Percentiles rank a stretch among this genome's conserved stretches.
phyloP scores from a whole-genome alignment of 352 stramenopile species.

The Globisporangium cylindrosporum region DNA sequence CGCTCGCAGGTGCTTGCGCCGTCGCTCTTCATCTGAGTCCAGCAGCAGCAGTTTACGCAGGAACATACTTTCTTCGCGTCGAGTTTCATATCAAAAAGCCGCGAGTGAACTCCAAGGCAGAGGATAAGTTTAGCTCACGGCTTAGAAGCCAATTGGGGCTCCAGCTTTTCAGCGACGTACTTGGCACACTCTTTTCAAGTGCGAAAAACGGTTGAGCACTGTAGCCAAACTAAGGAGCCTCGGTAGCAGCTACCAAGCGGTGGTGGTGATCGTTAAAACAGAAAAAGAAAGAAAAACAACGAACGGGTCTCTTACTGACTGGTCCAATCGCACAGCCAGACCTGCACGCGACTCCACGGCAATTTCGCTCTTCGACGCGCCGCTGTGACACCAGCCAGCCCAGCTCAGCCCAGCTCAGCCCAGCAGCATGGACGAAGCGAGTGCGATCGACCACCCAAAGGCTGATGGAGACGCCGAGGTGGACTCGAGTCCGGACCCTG shows the following conservation, averaged over 20 bases:
- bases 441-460: not conserved
- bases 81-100: constrained; percentile 9
- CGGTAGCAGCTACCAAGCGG: not conserved
- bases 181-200: constrained; percentile 6
- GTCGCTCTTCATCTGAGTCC: constrained; percentile 50
- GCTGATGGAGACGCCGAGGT: not conserved
- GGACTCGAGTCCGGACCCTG: not conserved
- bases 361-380: not conserved
- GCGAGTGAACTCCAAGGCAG: constrained; percentile 1
- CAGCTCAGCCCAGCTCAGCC: not conserved
- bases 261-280: not conserved
- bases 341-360: constrained; percentile 3
- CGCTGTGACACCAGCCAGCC: constrained; percentile 6
- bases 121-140: constrained; percentile 6
- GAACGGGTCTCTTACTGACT: not conserved
- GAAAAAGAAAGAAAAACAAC: constrained; percentile 10
- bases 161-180: not conserved
- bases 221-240: constrained; percentile 7
- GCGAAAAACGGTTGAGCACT: constrained; percentile 7
- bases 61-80: constrained; percentile 31
- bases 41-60: constrained; percentile 48
- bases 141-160: not conserved
- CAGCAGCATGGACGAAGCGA: constrained; percentile 8
- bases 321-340: constrained; percentile 10
- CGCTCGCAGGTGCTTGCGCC: constrained; percentile 39